These are phyloP conservation scores for Huntiella omanensis DNA, from an alignment of 2,329 filamentous ascomycete genomes.

Conservation along the genomic window DNA sequence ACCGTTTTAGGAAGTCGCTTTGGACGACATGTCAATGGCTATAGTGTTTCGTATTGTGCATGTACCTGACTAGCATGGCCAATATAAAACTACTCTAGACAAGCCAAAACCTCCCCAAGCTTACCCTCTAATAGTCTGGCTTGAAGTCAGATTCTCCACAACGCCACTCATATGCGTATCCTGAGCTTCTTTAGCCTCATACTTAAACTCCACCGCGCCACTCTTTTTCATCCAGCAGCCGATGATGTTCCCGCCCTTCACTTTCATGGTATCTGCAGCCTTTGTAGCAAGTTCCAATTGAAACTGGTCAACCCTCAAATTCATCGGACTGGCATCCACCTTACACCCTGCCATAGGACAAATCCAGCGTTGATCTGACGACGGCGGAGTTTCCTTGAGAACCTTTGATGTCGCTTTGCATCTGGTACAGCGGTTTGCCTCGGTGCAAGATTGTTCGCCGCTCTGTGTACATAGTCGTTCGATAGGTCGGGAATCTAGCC, in stretches of 20 bases:
- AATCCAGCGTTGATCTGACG: neutral
- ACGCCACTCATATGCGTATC: too few relatives aligned
- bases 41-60: too few relatives aligned
- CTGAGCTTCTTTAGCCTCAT: too few relatives aligned
- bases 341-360: slow-evolving; percentile 7
- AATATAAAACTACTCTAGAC: too few relatives aligned
- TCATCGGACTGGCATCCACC: slow-evolving; percentile 4
- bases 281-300: neutral
- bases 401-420: neutral
- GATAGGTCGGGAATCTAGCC: slow-evolving; percentile 46
- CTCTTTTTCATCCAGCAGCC: too few relatives aligned
- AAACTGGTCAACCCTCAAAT: slow-evolving; percentile 1
- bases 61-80: too few relatives aligned
- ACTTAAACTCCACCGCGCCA: too few relatives aligned
- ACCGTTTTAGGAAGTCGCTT: neutral
- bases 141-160: too few relatives aligned
- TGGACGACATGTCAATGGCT: too few relatives aligned
- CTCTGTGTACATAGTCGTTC: slow-evolving; percentile 20
- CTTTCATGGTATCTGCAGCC: neutral
- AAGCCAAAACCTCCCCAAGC: too few relatives aligned
- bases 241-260: too few relatives aligned
- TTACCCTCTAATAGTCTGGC: too few relatives aligned
- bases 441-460: neutral
- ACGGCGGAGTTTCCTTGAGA: neutral
- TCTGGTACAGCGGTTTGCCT: neutral